These are phyloP conservation scores for Phtheirospermum japonicum DNA, from an alignment of 257 asterid genomes.

Conservation along the genomic window DNA sequence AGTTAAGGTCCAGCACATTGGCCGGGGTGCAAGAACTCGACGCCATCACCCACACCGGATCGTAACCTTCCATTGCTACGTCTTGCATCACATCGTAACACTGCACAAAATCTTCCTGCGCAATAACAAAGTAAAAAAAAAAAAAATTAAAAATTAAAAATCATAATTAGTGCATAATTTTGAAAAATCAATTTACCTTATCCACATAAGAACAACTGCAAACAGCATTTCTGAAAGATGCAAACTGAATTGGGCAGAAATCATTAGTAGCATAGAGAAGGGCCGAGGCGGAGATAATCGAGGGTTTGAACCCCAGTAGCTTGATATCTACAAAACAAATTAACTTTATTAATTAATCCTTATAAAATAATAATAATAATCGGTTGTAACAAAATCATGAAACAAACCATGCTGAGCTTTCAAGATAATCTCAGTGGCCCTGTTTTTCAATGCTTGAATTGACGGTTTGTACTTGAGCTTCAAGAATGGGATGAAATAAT, in stretches of 20 bases:
- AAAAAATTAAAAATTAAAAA: neutral
- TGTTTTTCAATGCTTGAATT: constrained; percentile 42
- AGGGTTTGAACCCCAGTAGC: constrained; percentile 59
- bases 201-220: constrained; percentile 44
- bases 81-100: constrained; percentile 46
- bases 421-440: constrained; percentile 50
- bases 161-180: too few species aligned
- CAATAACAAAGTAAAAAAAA: too few species aligned
- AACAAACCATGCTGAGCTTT: constrained; percentile 54
- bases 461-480: constrained; percentile 35
- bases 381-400: neutral
- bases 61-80: constrained; percentile 38
- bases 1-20: constrained; percentile 43
- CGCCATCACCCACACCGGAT: constrained; percentile 22
- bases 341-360: neutral
- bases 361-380: neutral
- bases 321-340: constrained; percentile 40
- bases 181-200: constrained; percentile 52
- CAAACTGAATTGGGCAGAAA: constrained; percentile 50
- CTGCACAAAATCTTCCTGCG: constrained; percentile 43
- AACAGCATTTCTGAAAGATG: constrained; percentile 38
- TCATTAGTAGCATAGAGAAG: constrained; percentile 50
- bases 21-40: constrained; percentile 47
- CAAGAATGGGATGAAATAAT: constrained; percentile 48
- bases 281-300: constrained; percentile 61